Evolutionary conservation across 139 green algal genomes (phyloP).

Genomic region (Diplosphaera chodatii): DNA sequence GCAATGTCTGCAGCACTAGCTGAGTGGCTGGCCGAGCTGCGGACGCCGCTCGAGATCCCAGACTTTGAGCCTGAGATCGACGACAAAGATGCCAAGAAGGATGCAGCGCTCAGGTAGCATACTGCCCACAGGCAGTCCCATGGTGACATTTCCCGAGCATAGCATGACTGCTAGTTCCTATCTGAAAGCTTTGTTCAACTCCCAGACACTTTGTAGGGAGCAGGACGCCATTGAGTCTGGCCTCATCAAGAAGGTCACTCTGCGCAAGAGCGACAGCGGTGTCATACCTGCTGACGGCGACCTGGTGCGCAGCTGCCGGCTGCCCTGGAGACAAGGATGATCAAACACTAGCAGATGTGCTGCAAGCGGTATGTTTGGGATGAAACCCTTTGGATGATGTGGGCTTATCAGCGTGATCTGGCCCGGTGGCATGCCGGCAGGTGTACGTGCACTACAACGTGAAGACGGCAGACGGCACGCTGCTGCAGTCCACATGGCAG

Average conservation of each 20-base stretch:
- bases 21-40: neutral
- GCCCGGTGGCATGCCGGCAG: neutral
- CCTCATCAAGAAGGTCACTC: neutral
- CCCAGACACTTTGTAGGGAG: too few relatives aligned
- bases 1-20: neutral
- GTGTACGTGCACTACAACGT: neutral
- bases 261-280: neutral
- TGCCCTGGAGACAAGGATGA: too few relatives aligned
- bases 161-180: too few relatives aligned
- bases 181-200: too few relatives aligned
- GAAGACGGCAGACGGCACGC: neutral
- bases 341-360: neutral
- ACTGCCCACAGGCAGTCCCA: too few relatives aligned
- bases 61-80: neutral
- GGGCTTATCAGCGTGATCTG: too few relatives aligned
- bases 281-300: neutral
- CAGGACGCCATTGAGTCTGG: neutral
- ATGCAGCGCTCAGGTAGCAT: neutral
- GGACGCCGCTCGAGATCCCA: neutral
- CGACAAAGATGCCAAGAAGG: neutral
- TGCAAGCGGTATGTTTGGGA: too few relatives aligned
- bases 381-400: too few relatives aligned
- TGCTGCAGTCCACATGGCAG: neutral
- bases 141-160: too few relatives aligned
- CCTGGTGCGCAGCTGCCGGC: neutral